phyloP scores from a whole-genome alignment of 148 eudicot species.

The Rhododendron henanense region DNA sequence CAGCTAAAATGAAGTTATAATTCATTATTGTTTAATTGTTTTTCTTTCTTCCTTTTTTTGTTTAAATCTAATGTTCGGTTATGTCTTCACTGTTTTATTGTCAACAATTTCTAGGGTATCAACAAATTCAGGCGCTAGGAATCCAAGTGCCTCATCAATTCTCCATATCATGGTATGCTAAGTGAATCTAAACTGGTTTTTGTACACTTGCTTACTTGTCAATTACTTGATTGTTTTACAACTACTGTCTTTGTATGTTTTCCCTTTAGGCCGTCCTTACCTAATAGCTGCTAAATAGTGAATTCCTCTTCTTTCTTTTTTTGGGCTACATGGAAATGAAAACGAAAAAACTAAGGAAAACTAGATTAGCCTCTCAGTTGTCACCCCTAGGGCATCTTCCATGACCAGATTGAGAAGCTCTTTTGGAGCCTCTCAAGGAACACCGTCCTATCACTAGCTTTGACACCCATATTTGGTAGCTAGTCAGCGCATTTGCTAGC shows the following conservation, averaged over 20 bases:
- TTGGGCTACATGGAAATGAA: background rate
- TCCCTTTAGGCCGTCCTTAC: background rate
- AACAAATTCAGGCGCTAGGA: constrained; percentile 14
- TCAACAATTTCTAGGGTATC: constrained; percentile 26
- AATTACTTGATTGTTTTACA: background rate
- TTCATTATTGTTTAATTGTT: background rate
- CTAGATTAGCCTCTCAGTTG: background rate
- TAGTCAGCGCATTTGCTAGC: background rate
- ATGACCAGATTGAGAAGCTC: background rate
- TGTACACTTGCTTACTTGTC: background rate
- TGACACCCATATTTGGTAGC: background rate
- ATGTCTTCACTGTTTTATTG: constrained; percentile 1
- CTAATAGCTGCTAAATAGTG: background rate
- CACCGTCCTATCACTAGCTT: background rate
- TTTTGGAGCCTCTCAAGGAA: background rate
- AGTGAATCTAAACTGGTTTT: background rate
- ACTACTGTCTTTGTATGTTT: background rate
- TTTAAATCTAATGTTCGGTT: background rate
- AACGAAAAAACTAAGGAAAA: background rate
- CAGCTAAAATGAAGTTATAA: background rate
- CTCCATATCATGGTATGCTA: constrained; percentile 34
- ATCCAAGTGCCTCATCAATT: constrained; percentile 34
- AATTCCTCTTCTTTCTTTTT: background rate
- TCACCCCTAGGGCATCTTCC: background rate
- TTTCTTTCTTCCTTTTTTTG: background rate